These are phyloP conservation scores for Mucuna pruriens DNA, from an alignment of 306 rosid genomes.

Conservation along the genomic window DNA sequence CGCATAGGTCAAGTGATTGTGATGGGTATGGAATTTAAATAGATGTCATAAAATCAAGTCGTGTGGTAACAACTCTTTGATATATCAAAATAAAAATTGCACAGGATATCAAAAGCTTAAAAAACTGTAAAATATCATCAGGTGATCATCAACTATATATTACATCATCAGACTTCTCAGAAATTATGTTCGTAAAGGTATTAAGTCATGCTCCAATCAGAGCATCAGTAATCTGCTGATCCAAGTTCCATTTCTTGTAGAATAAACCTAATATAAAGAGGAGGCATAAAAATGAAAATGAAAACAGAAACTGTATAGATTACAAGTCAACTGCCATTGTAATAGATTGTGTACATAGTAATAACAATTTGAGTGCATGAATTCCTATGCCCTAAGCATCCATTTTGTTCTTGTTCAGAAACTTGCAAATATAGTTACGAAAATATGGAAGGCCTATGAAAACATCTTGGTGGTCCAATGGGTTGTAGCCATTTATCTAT, in stretches of 20 bases:
- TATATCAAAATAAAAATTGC: background rate
- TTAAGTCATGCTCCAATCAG: constrained; percentile 4
- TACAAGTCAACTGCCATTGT: background rate
- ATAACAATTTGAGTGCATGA: constrained; percentile 7
- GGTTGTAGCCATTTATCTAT: constrained; percentile 17
- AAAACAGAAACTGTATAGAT: background rate
- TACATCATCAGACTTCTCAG: constrained; percentile 13
- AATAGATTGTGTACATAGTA: background rate
- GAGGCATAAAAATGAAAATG: background rate
- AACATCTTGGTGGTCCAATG: constrained; percentile 4
- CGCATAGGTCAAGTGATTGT: background rate
- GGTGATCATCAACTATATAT: background rate
- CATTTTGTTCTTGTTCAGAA: constrained; percentile 32
- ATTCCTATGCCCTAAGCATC: constrained; percentile 30
- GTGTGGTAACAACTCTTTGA: background rate
- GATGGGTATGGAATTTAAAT: background rate
- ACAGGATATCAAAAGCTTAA: background rate
- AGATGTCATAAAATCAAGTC: background rate
- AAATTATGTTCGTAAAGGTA: background rate
- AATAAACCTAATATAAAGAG: constrained; percentile 5
- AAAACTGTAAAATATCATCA: background rate
- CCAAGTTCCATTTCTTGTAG: constrained; percentile 10
- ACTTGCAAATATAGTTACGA: background rate
- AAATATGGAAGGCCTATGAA: background rate
- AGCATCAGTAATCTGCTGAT: constrained; percentile 7